Conservation (phyloP, 208 protist species). For the Leishmania turanica region DNA sequence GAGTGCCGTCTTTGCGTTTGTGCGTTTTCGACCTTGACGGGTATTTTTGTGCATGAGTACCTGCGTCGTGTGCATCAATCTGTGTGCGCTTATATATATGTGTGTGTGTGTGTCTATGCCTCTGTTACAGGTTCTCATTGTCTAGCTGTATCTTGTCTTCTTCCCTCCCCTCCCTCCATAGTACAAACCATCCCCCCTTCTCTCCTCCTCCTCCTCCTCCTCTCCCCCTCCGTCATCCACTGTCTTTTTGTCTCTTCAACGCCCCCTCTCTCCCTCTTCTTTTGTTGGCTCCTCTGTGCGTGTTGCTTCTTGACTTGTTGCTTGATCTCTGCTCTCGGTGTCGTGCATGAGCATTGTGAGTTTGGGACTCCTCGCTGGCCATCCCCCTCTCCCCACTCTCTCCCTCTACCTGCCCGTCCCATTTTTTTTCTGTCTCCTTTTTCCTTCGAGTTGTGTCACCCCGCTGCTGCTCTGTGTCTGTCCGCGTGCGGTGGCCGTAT, state of each 20-base stretch:
- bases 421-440: not conserved
- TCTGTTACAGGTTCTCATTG: not conserved
- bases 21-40: not conserved
- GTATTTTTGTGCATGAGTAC: not conserved
- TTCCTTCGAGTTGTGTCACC: not conserved
- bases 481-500: not conserved
- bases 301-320: not conserved
- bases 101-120: not conserved
- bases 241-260: not conserved
- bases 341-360: not conserved
- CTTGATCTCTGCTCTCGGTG: not conserved
- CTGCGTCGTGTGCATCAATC: not conserved
- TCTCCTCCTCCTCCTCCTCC: not conserved
- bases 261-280: not conserved
- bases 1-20: not conserved
- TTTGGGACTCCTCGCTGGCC: not conserved
- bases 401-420: not conserved
- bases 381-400: not conserved
- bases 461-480: not conserved
- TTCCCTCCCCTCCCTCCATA: not conserved
- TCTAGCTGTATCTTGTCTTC: not conserved
- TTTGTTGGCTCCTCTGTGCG: not conserved
- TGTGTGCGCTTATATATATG: not conserved
- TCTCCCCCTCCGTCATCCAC: not conserved
- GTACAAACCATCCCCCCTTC: not conserved